These are phyloP conservation scores for Trametes gibbosa DNA, from an alignment of 768 basidiomycete species.

Conservation along the genomic window DNA sequence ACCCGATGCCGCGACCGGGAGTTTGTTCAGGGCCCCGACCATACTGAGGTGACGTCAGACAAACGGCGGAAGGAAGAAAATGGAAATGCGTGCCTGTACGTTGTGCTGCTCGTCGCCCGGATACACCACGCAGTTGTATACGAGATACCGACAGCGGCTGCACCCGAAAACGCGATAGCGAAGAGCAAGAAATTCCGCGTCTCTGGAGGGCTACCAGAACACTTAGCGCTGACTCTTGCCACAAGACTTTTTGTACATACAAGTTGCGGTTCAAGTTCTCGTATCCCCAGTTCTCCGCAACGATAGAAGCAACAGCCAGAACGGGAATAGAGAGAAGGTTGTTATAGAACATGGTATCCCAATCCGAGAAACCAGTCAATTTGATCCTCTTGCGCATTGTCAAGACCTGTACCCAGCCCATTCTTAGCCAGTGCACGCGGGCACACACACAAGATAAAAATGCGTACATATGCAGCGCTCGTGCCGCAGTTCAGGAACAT, in stretches of 20 bases:
- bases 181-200: slow-evolving; percentile 75
- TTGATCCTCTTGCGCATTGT: slow-evolving; percentile 98
- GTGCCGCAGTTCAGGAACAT: slow-evolving; percentile 91
- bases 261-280: slow-evolving; percentile 82
- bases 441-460: slow-evolving; percentile 13
- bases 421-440: not conserved
- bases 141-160: slow-evolving; percentile 95
- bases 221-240: not conserved
- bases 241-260: slow-evolving; percentile 48
- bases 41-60: slow-evolving; percentile 50
- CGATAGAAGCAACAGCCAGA: slow-evolving; percentile 73
- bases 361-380: slow-evolving; percentile 90
- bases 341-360: slow-evolving; percentile 99
- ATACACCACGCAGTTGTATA: slow-evolving; percentile 99
- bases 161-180: slow-evolving; percentile 95
- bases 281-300: slow-evolving; percentile 86
- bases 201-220: slow-evolving; percentile 65
- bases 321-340: slow-evolving; percentile 94
- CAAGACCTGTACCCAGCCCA: slow-evolving; percentile 72
- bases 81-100: slow-evolving; percentile 73
- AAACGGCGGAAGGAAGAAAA: not conserved
- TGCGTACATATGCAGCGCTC: slow-evolving; percentile 83
- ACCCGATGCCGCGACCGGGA: slow-evolving; percentile 97
- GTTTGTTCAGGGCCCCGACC: slow-evolving; percentile 96
- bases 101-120: slow-evolving; percentile 92